Percentiles rank a stretch among this genome's conserved stretches.
These are phyloP conservation scores for Choiromyces venosus DNA, from an alignment of 495 filamentous ascomycete genomes.

Conservation along the genomic window DNA sequence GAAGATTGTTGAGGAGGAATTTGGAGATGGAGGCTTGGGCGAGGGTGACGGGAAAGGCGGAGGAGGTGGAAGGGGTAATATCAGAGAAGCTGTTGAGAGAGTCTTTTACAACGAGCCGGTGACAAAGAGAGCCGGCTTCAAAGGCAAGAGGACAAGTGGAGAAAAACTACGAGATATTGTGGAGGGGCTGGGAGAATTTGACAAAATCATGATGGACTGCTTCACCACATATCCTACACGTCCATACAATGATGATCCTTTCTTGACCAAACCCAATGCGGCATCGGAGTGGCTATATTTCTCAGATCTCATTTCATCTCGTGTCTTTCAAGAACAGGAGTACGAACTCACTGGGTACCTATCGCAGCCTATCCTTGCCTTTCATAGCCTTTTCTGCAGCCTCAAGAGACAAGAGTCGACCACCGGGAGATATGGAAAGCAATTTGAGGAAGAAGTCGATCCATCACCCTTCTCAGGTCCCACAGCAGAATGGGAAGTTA, in stretches of 20 bases:
- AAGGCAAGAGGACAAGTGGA: conserved; percentile 67
- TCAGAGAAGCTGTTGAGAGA: conserved; percentile 36
- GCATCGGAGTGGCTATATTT: conserved; percentile 96
- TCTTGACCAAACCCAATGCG: conserved; percentile 75
- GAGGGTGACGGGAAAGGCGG: conserved; percentile 47
- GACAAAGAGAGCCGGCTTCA: conserved; percentile 45
- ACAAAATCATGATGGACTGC: conserved; percentile 76
- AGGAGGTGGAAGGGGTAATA: conserved; percentile 43
- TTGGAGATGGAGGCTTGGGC: conserved; percentile 72
- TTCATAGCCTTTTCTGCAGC: conserved; percentile 83
- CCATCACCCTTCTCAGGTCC: conserved; percentile 72
- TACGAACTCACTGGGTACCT: conserved; percentile 86
- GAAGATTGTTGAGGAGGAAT: conserved; percentile 75
- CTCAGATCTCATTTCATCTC: conserved; percentile 72
- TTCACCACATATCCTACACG: conserved; percentile 78
- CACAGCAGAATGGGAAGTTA: conserved; percentile 68
- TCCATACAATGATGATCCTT: conserved; percentile 85
- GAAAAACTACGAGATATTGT: conserved; percentile 79
- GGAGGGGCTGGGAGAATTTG: conserved; percentile 79
- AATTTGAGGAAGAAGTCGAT: conserved; percentile 47
- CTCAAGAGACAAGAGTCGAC: conserved; percentile 43
- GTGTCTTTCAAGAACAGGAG: conserved; percentile 68
- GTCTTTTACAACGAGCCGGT: conserved; percentile 33
- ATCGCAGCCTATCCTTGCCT: conserved; percentile 75
- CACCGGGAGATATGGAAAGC: conserved; percentile 39